Evolutionary conservation across 208 protist species (phyloP).

Genomic region (Crithidia acanthocephali): DNA sequence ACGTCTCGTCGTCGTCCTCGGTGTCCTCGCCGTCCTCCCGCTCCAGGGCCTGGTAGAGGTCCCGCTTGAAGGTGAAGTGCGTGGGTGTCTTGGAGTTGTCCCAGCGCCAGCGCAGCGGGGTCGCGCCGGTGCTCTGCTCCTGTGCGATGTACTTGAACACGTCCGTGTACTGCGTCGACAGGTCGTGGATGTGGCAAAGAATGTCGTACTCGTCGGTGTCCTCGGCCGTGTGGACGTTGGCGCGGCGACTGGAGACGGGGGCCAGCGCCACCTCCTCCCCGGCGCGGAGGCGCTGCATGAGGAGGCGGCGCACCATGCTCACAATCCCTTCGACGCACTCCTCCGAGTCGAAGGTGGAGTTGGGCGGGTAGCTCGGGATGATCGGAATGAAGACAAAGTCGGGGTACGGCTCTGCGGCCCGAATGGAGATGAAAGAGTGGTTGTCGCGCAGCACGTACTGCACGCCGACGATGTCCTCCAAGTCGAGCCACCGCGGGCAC

Average conservation of each 20-base stretch:
- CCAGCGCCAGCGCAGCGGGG: slow-evolving; percentile 45
- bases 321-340: slow-evolving; percentile 45
- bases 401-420: slow-evolving; percentile 36
- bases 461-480: slow-evolving; percentile 46
- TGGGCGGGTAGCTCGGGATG: slow-evolving; percentile 44
- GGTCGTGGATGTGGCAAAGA: slow-evolving; percentile 44
- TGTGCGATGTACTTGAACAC: slow-evolving; percentile 48
- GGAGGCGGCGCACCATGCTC: slow-evolving; percentile 46
- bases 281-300: slow-evolving; percentile 46
- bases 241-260: slow-evolving; percentile 19
- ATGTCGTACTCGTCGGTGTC: slow-evolving; percentile 42
- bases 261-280: slow-evolving; percentile 43
- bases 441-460: slow-evolving; percentile 46
- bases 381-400: slow-evolving; percentile 56
- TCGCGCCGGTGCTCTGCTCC: slow-evolving; percentile 33
- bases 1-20: slow-evolving; percentile 37
- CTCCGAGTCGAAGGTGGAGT: slow-evolving; percentile 48
- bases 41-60: slow-evolving; percentile 41
- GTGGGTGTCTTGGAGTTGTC: slow-evolving; percentile 54
- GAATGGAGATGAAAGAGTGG: slow-evolving; percentile 48
- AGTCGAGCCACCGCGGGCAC: slow-evolving; percentile 51
- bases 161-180: slow-evolving; percentile 31
- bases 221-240: slow-evolving; percentile 23
- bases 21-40: slow-evolving; percentile 42
- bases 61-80: slow-evolving; percentile 50